Percentiles rank a stretch among this genome's conserved stretches.
These are phyloP conservation scores for Paraconiothyrium brasiliense DNA, from an alignment of 2,329 filamentous ascomycete genomes.

Conservation along the genomic window DNA sequence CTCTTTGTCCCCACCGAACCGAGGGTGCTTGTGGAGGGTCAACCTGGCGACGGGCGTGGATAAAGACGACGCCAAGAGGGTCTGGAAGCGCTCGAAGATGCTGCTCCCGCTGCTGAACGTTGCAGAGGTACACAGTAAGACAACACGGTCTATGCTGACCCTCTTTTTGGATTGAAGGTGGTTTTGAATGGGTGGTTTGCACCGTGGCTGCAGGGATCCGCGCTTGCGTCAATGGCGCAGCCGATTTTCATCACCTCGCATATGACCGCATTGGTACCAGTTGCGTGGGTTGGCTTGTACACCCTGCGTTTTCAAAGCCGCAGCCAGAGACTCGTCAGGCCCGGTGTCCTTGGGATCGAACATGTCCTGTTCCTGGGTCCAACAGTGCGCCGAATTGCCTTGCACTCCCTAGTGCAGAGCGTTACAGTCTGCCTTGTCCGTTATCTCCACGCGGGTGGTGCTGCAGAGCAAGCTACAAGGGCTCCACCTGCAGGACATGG, in stretches of 20 bases:
- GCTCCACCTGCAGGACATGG: not conserved
- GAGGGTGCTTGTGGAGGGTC: conserved; percentile 24
- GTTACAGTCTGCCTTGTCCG: not conserved
- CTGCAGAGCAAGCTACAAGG: not conserved
- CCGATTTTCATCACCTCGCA: conserved; percentile 40
- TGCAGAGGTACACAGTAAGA: conserved; percentile 29
- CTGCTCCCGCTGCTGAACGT: conserved; percentile 27
- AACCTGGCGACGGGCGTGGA: conserved; percentile 20
- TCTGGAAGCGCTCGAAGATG: conserved; percentile 46
- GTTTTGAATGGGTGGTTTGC: conserved; percentile 28
- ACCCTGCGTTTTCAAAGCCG: not conserved
- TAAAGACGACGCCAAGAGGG: conserved; percentile 40
- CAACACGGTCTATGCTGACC: conserved; percentile 21
- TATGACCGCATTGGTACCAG: conserved; percentile 24
- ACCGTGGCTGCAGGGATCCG: conserved; percentile 17
- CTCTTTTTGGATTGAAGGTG: conserved; percentile 25
- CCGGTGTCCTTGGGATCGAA: not conserved
- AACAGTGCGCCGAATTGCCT: not conserved
- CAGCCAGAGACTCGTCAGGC: not conserved
- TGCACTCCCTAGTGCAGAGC: too few species aligned
- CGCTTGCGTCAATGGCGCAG: conserved; percentile 37
- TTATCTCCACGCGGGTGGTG: not conserved
- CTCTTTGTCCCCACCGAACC: conserved; percentile 32
- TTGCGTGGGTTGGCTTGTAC: conserved; percentile 16
- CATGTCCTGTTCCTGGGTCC: not conserved